A percentile compares a stretch with the other conserved stretches of the same genome.
phyloP scores from a whole-genome alignment of 2,329 filamentous ascomycete genomes.

The Conoideocrella luteorostrata region DNA sequence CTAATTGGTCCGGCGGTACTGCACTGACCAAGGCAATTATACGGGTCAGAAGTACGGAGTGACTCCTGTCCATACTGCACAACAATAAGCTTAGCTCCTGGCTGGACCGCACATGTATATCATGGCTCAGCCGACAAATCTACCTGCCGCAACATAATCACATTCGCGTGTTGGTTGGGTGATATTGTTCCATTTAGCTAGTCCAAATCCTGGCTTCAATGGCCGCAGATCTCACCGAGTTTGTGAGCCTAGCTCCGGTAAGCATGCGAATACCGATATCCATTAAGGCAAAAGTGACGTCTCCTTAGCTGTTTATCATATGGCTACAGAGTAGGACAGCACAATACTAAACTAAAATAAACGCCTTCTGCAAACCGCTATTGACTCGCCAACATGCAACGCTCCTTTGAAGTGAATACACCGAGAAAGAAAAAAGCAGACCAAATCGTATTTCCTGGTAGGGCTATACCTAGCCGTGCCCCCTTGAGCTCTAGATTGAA shows the following conservation, averaged over 20 bases:
- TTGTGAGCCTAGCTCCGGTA: neutral
- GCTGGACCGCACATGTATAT: too few species aligned
- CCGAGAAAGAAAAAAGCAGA: neutral
- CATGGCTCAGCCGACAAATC: too few species aligned
- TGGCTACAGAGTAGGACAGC: neutral
- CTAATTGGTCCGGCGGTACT: neutral
- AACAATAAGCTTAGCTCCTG: too few species aligned
- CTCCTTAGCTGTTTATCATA: constrained; percentile 5
- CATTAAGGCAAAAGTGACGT: neutral
- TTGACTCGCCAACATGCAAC: neutral
- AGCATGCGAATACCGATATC: neutral
- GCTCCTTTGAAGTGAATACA: neutral
- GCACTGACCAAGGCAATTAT: neutral
- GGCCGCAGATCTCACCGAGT: neutral
- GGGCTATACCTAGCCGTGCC: neutral
- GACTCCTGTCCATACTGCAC: too few species aligned
- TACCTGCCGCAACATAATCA: too few species aligned
- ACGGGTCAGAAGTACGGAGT: too few species aligned
- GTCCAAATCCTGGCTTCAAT: neutral
- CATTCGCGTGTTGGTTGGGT: neutral
- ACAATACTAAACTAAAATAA: neutral
- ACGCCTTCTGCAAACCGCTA: neutral
- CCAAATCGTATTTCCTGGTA: neutral
- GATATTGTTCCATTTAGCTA: neutral
- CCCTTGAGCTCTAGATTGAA: neutral